These are phyloP conservation scores for Citrus sp. DNA, from an alignment of 345 rosid genomes.

Conservation along the genomic window DNA sequence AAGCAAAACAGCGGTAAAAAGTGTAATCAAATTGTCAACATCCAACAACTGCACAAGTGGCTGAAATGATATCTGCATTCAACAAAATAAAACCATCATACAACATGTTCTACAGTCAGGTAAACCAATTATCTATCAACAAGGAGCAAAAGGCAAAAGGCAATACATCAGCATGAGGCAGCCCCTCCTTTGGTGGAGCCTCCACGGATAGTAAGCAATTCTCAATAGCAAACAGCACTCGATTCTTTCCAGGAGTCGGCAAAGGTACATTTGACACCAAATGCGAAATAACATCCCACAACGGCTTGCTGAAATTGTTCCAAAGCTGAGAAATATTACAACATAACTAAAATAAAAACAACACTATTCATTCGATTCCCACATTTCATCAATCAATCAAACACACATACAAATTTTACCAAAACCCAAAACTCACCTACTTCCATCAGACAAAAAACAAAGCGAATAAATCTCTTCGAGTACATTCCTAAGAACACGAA, in stretches of 20 bases:
- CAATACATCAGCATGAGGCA: conserved; percentile 95
- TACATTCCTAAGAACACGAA: conserved; percentile 64
- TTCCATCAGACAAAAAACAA: conserved; percentile 84
- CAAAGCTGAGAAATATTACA: conserved; percentile 32
- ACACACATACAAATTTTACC: neutral
- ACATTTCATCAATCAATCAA: neutral
- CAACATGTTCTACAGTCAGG: neutral
- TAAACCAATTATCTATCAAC: neutral
- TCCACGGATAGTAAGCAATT: conserved; percentile 82
- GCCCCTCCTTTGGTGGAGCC: conserved; percentile 88
- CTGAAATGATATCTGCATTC: conserved; percentile 90
- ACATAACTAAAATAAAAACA: conserved; percentile 9
- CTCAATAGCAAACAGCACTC: conserved; percentile 86
- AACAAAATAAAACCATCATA: neutral
- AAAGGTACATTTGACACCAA: conserved; percentile 82
- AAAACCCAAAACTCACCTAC: conserved; percentile 53
- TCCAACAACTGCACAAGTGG: conserved; percentile 95
- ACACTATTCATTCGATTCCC: neutral
- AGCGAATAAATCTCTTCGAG: conserved; percentile 85
- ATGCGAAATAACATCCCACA: conserved; percentile 81
- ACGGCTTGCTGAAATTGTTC: conserved; percentile 77
- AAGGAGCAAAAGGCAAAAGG: conserved; percentile 10
- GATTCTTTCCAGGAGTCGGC: conserved; percentile 92
- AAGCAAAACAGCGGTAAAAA: conserved; percentile 86
- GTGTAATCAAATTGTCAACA: conserved; percentile 85